Evolutionary conservation across 345 rosid species (phyloP), one percentile per base, ranked within the genome.

Genomic region (Boechera divaricarpa): DNA sequence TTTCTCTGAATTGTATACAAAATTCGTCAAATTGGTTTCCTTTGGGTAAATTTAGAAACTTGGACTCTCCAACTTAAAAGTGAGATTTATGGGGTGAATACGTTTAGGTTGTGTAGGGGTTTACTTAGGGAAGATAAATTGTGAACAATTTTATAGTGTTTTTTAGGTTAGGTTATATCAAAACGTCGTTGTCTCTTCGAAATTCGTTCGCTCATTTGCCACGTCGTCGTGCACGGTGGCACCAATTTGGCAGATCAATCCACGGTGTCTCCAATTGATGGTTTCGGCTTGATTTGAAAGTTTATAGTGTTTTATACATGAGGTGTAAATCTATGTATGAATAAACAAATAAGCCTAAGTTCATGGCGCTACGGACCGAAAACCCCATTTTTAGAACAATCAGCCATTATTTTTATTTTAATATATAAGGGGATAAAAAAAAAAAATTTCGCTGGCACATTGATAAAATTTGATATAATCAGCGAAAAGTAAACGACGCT

Each of bases 361-460:
- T 92, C 98, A 77, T 92, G 0, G 16, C 16, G 16, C 16, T 16
- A 16, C 16, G 0, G 16, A 16, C 16, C 16, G 16, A 16, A 16
- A 16, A 16, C 16, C 16, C 0, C 3, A 35, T 35, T 6, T 6
- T 35, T 7, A 36, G 10, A 36, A 7, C 39, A 36, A 44, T 13
- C 49, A 44, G 16, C 13, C 48, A 44, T 44, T 5, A 44, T 10
- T 11, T 5, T 4, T n/a, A 47, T 6, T n/a, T 48, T 2, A 15
- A 21, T 3, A 52, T 21, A 52, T 8, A 9, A 8, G 24, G 24
- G 24, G 24, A 52, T 21, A 51, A 52, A 52, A 21, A 21, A 21
- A 21, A 53, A 38, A 5, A 67, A 21, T 3, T 3, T 33, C 13
- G 60, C 15, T 35, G 35, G 70, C 70, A 66, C 7, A 32, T 21